These are phyloP conservation scores for Didymella pomorum DNA, from an alignment of 2,329 filamentous ascomycete species.

Conservation along the genomic window DNA sequence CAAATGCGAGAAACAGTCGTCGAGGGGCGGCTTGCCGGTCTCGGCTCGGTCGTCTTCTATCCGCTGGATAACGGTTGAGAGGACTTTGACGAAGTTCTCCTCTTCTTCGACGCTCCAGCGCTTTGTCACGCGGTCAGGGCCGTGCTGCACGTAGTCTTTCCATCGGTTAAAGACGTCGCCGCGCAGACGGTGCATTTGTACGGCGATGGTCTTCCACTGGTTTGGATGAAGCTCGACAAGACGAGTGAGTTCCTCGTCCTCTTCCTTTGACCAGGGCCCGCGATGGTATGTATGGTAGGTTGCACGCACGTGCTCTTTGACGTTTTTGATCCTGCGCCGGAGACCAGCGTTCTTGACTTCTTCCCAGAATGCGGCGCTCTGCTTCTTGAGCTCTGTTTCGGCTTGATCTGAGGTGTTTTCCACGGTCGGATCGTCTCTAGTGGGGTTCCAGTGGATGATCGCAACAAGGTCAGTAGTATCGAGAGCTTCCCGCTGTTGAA, in stretches of 20 bases:
- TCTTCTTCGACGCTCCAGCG: constrained; percentile 71
- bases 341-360: constrained; percentile 43
- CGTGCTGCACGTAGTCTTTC: constrained; percentile 71
- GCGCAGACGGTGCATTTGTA: constrained; percentile 66
- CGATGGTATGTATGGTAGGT: constrained; percentile 71
- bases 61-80: constrained; percentile 63
- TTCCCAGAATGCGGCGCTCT: constrained; percentile 41
- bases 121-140: constrained; percentile 60
- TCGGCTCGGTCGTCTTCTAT: constrained; percentile 45
- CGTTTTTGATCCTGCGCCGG: constrained; percentile 41
- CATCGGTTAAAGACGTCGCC: constrained; percentile 75
- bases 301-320: constrained; percentile 62
- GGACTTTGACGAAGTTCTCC: constrained; percentile 58
- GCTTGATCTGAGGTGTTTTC: constrained; percentile 1
- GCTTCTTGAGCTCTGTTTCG: constrained; percentile 16
- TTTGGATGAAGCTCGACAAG: constrained; percentile 59
- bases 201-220: constrained; percentile 69
- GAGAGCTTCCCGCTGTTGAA: constrained; percentile 29
- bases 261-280: constrained; percentile 67
- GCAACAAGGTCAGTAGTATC: constrained; percentile 29
- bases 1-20: constrained; percentile 60
- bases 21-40: constrained; percentile 31
- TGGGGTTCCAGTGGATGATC: constrained; percentile 26
- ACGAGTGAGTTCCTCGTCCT: constrained; percentile 63
- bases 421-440: constrained; percentile 1